Evolutionary conservation across 1,284 basidiomycete genomes (phyloP).

Genomic region (Rhodotorula glutinis): DNA sequence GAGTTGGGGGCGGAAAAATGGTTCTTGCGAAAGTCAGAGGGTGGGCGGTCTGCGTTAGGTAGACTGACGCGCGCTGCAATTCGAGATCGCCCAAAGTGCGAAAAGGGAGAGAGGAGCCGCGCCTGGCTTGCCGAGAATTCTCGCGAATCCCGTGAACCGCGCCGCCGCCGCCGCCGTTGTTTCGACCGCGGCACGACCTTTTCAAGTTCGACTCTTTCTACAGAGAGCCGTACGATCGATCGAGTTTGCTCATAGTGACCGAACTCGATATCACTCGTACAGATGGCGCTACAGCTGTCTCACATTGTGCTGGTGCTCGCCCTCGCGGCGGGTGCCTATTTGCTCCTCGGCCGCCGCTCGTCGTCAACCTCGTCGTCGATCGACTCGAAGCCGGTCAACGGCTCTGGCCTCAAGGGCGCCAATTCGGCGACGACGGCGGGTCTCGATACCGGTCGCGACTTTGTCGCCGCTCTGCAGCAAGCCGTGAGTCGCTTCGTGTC

Average conservation of each 20-base stretch:
- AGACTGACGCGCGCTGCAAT: no score
- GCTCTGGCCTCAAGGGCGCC: constrained; percentile 31
- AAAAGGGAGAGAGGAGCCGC: not conserved
- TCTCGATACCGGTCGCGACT: constrained; percentile 74
- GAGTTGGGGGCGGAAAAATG: not conserved
- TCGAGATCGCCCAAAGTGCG: no score
- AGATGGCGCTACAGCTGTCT: not conserved
- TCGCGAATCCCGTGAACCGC: no score
- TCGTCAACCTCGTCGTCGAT: constrained; percentile 55
- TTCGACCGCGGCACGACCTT: not conserved
- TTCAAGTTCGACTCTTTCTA: not conserved
- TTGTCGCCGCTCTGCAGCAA: constrained; percentile 83
- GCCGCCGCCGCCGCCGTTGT: no score
- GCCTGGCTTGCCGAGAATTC: no score
- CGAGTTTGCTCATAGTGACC: no score
- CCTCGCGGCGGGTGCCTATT: constrained; percentile 70
- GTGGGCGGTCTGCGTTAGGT: no score
- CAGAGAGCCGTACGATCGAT: not conserved
- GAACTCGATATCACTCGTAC: no score
- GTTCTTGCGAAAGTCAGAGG: not conserved
- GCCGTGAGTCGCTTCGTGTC: constrained; percentile 62
- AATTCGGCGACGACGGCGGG: constrained; percentile 57
- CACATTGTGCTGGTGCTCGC: constrained; percentile 60
- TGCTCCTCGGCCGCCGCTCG: constrained; percentile 59
- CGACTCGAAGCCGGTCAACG: constrained; percentile 58